Conservation (phyloP, 495 filamentous ascomycete species). For the Hypoxylon lienhwacheense region DNA sequence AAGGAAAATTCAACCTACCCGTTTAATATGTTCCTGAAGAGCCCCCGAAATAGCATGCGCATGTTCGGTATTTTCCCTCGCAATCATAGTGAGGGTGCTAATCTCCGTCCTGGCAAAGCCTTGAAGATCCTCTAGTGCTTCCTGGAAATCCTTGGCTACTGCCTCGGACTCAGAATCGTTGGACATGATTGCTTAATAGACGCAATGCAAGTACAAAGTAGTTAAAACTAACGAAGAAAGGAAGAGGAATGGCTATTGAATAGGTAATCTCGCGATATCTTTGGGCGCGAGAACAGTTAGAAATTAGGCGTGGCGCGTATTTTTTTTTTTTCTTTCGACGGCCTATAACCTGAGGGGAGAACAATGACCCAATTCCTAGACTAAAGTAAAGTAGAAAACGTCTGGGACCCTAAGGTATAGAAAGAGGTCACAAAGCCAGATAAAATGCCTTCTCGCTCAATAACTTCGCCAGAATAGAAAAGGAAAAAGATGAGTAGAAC, state of each 20-base stretch:
- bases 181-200: conserved; percentile 60
- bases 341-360: conserved; percentile 18
- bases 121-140: conserved; percentile 86
- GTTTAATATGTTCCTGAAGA: conserved; percentile 87
- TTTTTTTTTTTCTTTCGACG: conserved; percentile 5
- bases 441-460: conserved; percentile 30
- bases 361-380: conserved; percentile 23
- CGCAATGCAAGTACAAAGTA: conserved; percentile 14
- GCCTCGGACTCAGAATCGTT: conserved; percentile 74
- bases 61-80: conserved; percentile 93
- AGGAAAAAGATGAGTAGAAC: conserved; percentile 28
- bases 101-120: conserved; percentile 91
- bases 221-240: conserved; percentile 16
- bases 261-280: conserved; percentile 13
- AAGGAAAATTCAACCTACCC: conserved; percentile 62
- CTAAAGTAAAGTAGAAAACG: no score
- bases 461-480: conserved; percentile 25
- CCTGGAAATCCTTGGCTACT: conserved; percentile 91
- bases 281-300: conserved; percentile 1
- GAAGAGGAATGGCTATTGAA: no score
- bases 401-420: conserved; percentile 15
- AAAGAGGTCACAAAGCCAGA: conserved; percentile 35
- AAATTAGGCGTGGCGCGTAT: not conserved
- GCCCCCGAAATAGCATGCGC: conserved; percentile 87
- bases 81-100: conserved; percentile 91